Conservation (phyloP, 768 basidiomycete genomes). For the Rhodotorula babjevae region DNA sequence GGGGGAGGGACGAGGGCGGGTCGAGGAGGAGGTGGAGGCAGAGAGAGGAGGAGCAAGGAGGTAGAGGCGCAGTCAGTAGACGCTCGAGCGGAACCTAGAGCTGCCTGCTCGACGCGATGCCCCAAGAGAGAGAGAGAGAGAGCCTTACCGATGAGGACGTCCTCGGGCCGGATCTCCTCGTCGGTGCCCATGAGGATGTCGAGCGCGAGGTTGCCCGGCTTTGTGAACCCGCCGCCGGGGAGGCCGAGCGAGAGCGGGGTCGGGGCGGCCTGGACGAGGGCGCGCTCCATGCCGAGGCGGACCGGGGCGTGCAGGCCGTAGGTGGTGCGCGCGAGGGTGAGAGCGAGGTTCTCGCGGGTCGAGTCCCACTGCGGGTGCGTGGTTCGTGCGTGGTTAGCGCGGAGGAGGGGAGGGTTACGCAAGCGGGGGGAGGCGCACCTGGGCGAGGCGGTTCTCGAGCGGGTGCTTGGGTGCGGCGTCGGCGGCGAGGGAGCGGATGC, state of each 20-base stretch:
- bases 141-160: constrained; percentile 74
- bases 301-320: constrained; percentile 86
- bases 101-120: no score
- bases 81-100: background rate
- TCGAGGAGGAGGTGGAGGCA: background rate
- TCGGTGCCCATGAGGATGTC: constrained; percentile 93
- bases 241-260: background rate
- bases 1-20: background rate
- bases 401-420: background rate
- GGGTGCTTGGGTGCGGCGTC: constrained; percentile 62
- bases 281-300: constrained; percentile 87
- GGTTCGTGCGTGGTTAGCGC: no score
- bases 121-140: background rate
- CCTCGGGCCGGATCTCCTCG: constrained; percentile 68
- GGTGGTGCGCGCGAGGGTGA: constrained; percentile 75
- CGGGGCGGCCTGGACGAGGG: constrained; percentile 56
- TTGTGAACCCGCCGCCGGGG: constrained; percentile 26
- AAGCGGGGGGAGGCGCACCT: constrained; percentile 54
- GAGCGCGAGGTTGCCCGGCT: constrained; percentile 68
- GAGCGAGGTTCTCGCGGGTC: constrained; percentile 79
- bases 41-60: background rate
- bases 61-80: background rate
- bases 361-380: constrained; percentile 70
- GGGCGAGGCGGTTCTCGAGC: constrained; percentile 68
- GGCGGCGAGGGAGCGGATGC: constrained; percentile 71